Percentiles rank a stretch among this genome's conserved stretches.
These are phyloP conservation scores for Medicago arabica DNA, from an alignment of 306 rosid genomes.

Conservation along the genomic window DNA sequence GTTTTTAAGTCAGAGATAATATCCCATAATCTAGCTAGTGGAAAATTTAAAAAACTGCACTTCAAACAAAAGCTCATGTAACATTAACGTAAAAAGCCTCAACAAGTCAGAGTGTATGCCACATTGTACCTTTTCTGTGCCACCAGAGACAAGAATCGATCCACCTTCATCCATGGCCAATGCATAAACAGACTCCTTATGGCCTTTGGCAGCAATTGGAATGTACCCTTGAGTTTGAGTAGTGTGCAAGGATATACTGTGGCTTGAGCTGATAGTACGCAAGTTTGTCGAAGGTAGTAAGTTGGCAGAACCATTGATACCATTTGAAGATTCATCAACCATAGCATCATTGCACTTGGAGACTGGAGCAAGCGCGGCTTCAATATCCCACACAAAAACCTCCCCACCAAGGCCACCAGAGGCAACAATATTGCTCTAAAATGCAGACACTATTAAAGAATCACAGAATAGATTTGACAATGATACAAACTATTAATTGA, in stretches of 20 bases:
- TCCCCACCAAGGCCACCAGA: conserved; percentile 99
- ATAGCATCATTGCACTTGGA: conserved; percentile 71
- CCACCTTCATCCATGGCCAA: conserved; percentile 93
- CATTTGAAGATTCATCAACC: conserved; percentile 82
- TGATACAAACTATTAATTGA: conserved; percentile 44
- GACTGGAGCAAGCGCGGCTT: conserved; percentile 76
- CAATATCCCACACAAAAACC: conserved; percentile 98
- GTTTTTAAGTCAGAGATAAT: conserved; percentile 13
- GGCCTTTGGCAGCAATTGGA: conserved; percentile 95
- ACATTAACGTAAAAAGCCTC: conserved; percentile 29
- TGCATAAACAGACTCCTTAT: conserved; percentile 99
- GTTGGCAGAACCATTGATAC: conserved; percentile 76
- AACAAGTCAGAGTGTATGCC: conserved; percentile 35
- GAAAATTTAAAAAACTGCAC: conserved; percentile 19
- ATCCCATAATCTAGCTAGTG: conserved; percentile 9
- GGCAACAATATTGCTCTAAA: conserved; percentile 99
- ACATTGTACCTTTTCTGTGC: conserved; percentile 90
- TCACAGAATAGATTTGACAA: conserved; percentile 66
- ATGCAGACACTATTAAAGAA: conserved; percentile 94
- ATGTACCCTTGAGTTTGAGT: conserved; percentile 84
- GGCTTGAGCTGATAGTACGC: conserved; percentile 86
- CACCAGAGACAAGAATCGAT: conserved; percentile 93
- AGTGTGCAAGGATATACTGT: conserved; percentile 65
- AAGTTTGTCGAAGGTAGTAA: conserved; percentile 72
- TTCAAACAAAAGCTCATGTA: conserved; percentile 18